phyloP scores from a whole-genome alignment of 768 basidiomycete genomes.

The Auriculariales sp. region DNA sequence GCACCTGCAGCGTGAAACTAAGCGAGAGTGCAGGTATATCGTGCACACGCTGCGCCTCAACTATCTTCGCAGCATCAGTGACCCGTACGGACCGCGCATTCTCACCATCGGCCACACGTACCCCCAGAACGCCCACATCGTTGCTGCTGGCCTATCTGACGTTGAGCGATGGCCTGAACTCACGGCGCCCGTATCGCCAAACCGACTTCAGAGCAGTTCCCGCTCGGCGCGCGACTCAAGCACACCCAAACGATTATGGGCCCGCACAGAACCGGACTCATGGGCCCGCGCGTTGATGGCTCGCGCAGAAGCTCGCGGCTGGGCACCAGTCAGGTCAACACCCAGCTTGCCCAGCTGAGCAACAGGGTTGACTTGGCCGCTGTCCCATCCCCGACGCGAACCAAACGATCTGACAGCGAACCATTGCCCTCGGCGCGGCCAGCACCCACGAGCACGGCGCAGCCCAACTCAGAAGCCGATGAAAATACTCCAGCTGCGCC shows the following conservation, averaged over 20 bases:
- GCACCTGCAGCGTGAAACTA: too few species aligned
- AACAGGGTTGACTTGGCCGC: neutral
- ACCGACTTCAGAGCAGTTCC: constrained; percentile 34
- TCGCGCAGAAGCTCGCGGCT: constrained; percentile 41
- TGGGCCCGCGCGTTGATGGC: constrained; percentile 66
- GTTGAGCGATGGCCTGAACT: constrained; percentile 77
- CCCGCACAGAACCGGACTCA: constrained; percentile 43
- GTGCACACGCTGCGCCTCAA: constrained; percentile 76
- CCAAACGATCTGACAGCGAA: constrained; percentile 11
- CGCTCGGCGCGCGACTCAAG: constrained; percentile 36
- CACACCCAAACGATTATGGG: constrained; percentile 87
- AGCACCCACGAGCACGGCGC: constrained; percentile 2
- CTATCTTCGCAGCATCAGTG: constrained; percentile 79
- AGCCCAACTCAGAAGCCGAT: constrained; percentile 2
- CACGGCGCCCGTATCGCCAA: constrained; percentile 54
- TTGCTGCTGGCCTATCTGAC: constrained; percentile 68
- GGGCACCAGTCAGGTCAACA: neutral
- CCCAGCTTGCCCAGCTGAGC: neutral
- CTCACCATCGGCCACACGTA: constrained; percentile 70
- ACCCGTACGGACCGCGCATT: constrained; percentile 69
- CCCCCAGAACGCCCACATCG: constrained; percentile 69
- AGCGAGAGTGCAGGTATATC: constrained; percentile 49
- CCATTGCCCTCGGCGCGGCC: constrained; percentile 11
- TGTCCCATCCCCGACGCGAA: constrained; percentile 4
- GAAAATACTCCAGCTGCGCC: constrained; percentile 7